Conservation (phyloP, 345 rosid genomes). For the Hypericum perforatum region DNA sequence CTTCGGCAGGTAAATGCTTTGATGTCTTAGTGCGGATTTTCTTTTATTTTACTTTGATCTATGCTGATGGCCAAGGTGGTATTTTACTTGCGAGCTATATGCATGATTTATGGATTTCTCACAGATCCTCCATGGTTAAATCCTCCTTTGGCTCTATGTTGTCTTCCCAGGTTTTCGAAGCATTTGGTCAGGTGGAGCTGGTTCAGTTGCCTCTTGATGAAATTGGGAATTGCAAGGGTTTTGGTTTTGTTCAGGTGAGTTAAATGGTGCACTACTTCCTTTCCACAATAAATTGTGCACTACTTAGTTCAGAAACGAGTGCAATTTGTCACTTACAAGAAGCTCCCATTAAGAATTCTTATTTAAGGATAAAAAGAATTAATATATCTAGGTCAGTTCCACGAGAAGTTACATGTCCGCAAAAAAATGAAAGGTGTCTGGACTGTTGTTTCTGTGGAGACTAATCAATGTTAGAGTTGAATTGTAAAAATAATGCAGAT, state of each 20-base stretch:
- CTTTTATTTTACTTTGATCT: neutral
- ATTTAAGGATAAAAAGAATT: too few relatives aligned
- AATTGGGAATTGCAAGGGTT: constrained; percentile 84
- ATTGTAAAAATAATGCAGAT: too few relatives aligned
- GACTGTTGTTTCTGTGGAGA: too few relatives aligned
- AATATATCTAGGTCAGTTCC: too few relatives aligned
- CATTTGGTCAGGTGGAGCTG: constrained; percentile 91
- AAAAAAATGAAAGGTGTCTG: too few relatives aligned
- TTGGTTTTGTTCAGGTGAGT: constrained; percentile 93
- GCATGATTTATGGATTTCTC: neutral
- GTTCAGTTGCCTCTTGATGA: constrained; percentile 93
- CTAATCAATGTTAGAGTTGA: too few relatives aligned
- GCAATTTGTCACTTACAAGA: too few relatives aligned
- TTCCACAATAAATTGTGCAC: neutral
- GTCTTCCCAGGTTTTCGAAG: constrained; percentile 68
- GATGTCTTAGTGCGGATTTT: neutral
- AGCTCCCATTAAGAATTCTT: too few relatives aligned
- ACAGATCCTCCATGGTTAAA: neutral
- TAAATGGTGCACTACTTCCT: neutral
- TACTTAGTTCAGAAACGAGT: too few relatives aligned
- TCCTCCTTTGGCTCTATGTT: neutral
- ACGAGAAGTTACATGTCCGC: too few relatives aligned
- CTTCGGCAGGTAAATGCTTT: constrained; percentile 57
- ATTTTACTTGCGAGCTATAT: neutral
- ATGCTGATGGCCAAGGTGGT: neutral